These are phyloP conservation scores for Crinitomyces ghanaensis DNA, from an alignment of 805 yeast species.

Conservation along the genomic window DNA sequence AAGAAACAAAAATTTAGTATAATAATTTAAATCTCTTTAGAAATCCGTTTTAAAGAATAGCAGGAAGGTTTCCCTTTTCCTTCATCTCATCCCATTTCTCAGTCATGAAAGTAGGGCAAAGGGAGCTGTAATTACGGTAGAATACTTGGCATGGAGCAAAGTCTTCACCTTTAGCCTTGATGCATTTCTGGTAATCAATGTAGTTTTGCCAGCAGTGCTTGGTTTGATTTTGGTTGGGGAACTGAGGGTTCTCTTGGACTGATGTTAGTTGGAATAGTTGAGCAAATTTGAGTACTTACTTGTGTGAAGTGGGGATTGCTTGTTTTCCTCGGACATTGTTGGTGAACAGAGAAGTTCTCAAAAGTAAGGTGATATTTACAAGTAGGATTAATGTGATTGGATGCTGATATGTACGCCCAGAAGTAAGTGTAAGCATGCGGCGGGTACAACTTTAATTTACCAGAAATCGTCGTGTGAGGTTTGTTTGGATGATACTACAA, in stretches of 20 bases:
- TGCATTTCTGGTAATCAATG: slow-evolving; percentile 96
- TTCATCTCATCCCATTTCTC: slow-evolving; percentile 34
- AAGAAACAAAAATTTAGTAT: slow-evolving; percentile 4
- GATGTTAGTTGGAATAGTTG: slow-evolving; percentile 1
- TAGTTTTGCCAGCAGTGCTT: slow-evolving; percentile 97
- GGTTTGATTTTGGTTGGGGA: slow-evolving; percentile 96
- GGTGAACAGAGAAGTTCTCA: neutral
- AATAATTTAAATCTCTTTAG: neutral
- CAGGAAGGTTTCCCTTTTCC: slow-evolving; percentile 45
- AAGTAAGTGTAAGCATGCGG: no score
- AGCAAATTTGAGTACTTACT: slow-evolving; percentile 11
- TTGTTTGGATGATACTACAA: no score
- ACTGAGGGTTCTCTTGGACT: slow-evolving; percentile 25
- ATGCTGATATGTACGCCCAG: slow-evolving; percentile 1
- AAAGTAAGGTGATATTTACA: slow-evolving; percentile 3
- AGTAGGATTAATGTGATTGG: neutral
- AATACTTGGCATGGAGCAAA: slow-evolving; percentile 96
- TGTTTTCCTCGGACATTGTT: slow-evolving; percentile 8
- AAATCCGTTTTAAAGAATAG: slow-evolving; percentile 15
- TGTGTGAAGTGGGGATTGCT: slow-evolving; percentile 12
- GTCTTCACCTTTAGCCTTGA: slow-evolving; percentile 94
- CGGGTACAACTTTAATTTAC: no score
- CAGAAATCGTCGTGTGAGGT: no score
- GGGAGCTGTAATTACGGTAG: slow-evolving; percentile 77
- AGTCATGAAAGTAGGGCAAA: slow-evolving; percentile 30